Evolutionary conservation across 2,329 filamentous ascomycete species (phyloP), one percentile per base, ranked within the genome.

Genomic region (Diaporthe vaccinii): DNA sequence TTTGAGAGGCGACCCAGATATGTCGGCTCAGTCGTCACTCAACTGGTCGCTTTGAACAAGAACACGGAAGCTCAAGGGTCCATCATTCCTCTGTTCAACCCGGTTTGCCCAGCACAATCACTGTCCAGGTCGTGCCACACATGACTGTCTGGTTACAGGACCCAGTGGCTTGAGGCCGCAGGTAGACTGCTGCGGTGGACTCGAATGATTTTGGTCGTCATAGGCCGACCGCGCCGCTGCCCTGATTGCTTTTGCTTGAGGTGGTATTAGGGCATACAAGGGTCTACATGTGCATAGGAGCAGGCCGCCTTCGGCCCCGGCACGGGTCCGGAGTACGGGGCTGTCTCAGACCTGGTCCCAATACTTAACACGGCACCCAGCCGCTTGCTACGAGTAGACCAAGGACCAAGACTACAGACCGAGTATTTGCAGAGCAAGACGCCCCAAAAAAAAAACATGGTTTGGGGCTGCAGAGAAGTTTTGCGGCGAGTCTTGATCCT

Each of bases 211-310:
- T 49, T 41, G 12, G 58, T 20, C n/a, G 41, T 49, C 41, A 49
- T 41, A 31, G 41, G 15, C 41, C 28, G 28, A 34, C 61, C 17
- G 59, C 25, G 61, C 61, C 41, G 46, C 31, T 41, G 25, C 61
- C 34, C 61, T 49, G 61, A 20, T 49, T 67, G 61, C 61, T 67
- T 65, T 36, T 67, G 41, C 44, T 67, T 36, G 61, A 67, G 28
- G 61, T 67, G 61, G 61, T 67, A 67, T 67, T 51, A 67, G 41
- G 62, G 62, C 62, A 34, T 15, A 51, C 62, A 67, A 25, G 62
- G 62, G 62, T 67, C 59, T 25, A 62, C 39, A 62, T 44, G 20
- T 36, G 62, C 62, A 67, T 67, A 25, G n/a, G 10, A 36, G 62
- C 9, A 67, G 12, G 62, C 62, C 62, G 62, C 28, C 28, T n/a